Evolutionary conservation across 192 early-diverging fungal species (phyloP).

Genomic region (Rhizophagus sp.): DNA sequence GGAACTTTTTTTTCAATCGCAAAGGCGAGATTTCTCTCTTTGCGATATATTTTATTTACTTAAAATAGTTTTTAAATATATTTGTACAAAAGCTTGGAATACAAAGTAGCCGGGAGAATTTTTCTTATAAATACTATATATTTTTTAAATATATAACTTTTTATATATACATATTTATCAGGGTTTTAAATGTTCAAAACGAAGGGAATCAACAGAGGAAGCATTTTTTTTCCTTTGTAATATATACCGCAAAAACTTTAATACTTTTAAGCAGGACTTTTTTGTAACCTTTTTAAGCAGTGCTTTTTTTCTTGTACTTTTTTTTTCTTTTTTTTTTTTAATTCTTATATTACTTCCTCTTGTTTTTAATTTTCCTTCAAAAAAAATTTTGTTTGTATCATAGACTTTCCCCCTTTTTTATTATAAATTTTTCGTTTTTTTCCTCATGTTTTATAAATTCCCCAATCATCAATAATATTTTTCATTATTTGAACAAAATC

Average conservation of each 20-base stretch:
- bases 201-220: constrained; percentile 18
- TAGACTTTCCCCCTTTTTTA: too few species aligned
- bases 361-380: too few species aligned
- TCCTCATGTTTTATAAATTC: too few species aligned
- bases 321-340: too few species aligned
- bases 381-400: too few species aligned
- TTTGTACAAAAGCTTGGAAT: constrained; percentile 4
- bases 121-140: too few species aligned
- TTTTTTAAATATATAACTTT: constrained; percentile 8
- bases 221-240: constrained; percentile 18
- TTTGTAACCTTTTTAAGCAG: constrained; percentile 12
- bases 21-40: background rate
- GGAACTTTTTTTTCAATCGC: too few species aligned
- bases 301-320: too few species aligned
- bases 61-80: background rate
- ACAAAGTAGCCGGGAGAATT: background rate
- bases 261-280: constrained; percentile 3
- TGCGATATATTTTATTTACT: constrained; percentile 1
- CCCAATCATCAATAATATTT: too few species aligned
- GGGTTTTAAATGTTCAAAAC: background rate
- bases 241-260: background rate
- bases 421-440: too few species aligned
- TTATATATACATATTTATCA: constrained; percentile 4
- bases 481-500: too few species aligned
- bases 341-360: too few species aligned